phyloP scores from a whole-genome alignment of 2,329 filamentous ascomycete genomes.

The Calonectria henricotiae region DNA sequence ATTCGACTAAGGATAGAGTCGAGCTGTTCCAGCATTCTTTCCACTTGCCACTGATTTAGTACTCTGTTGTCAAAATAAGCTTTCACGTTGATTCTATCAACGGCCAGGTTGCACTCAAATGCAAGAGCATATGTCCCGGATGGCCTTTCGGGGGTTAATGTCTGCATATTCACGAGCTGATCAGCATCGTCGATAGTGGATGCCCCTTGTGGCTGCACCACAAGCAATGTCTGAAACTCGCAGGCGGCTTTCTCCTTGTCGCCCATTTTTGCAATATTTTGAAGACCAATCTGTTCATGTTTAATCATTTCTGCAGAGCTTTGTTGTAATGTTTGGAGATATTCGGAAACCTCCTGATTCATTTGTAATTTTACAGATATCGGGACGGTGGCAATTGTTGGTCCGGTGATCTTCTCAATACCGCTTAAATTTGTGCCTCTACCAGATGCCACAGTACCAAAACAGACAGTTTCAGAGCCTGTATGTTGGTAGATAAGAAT shows the following conservation, averaged over 20 bases:
- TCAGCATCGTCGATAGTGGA: background rate
- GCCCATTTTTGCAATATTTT: slow-evolving; percentile 24
- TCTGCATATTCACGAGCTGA: background rate
- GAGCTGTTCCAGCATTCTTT: slow-evolving; percentile 24
- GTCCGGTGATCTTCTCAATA: slow-evolving; percentile 46
- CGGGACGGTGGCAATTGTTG: slow-evolving; percentile 39
- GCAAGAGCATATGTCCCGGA: slow-evolving; percentile 18
- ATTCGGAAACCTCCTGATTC: slow-evolving; percentile 55
- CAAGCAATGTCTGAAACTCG: too few species aligned
- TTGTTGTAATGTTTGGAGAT: slow-evolving; percentile 56
- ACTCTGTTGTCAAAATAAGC: slow-evolving; percentile 24
- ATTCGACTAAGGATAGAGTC: slow-evolving; percentile 26
- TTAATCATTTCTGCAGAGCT: slow-evolving; percentile 35
- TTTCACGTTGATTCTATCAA: background rate
- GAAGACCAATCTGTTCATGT: slow-evolving; percentile 36
- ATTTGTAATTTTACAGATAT: slow-evolving; percentile 51
- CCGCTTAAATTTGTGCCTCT: slow-evolving; percentile 45
- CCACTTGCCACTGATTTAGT: background rate
- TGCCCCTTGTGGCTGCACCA: background rate
- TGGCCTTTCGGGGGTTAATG: background rate
- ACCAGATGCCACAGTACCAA: slow-evolving; percentile 49
- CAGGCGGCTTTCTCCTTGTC: background rate
- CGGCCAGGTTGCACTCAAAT: slow-evolving; percentile 19
- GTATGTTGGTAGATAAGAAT: slow-evolving; percentile 43
- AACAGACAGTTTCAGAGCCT: slow-evolving; percentile 44